These are phyloP conservation scores for Stentor roeselii DNA, from an alignment of 73 alveolate species.

Conservation along the genomic window DNA sequence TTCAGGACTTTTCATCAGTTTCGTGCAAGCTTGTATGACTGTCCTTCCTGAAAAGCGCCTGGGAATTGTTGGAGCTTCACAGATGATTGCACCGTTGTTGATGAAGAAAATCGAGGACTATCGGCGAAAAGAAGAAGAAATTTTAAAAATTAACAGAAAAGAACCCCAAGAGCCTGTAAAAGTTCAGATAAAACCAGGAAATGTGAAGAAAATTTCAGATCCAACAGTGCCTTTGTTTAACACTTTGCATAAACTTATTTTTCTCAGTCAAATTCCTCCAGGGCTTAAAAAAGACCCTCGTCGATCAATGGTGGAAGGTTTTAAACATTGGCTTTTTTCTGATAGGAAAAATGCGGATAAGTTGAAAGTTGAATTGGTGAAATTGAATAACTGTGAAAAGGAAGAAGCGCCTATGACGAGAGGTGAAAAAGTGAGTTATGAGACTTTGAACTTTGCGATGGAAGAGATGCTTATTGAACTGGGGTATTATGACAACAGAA, in stretches of 20 bases:
- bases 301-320: conserved; percentile 37
- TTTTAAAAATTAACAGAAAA: conserved; percentile 27
- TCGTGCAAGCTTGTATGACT: conserved; percentile 54
- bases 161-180: conserved; percentile 15
- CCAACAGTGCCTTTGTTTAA: conserved; percentile 43
- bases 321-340: conserved; percentile 39
- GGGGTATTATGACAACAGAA: conserved; percentile 30
- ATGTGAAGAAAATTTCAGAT: conserved; percentile 36
- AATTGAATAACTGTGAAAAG: conserved; percentile 44
- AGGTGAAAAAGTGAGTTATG: conserved; percentile 22
- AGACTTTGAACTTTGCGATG: conserved; percentile 12
- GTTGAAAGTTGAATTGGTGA: conserved; percentile 39
- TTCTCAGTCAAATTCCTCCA: conserved; percentile 43
- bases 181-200: conserved; percentile 34
- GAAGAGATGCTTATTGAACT: conserved; percentile 19
- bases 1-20: conserved; percentile 38
- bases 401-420: conserved; percentile 30
- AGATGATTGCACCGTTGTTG: conserved; percentile 41
- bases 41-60: conserved; percentile 55
- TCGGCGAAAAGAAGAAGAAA: conserved; percentile 35
- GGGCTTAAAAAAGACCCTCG: conserved; percentile 38
- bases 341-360: conserved; percentile 10
- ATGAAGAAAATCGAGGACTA: conserved; percentile 49
- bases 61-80: conserved; percentile 37
- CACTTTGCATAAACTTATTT: conserved; percentile 37